Conservation (phyloP, 352 stramenopile species). For the Pythium insidiosum region DNA sequence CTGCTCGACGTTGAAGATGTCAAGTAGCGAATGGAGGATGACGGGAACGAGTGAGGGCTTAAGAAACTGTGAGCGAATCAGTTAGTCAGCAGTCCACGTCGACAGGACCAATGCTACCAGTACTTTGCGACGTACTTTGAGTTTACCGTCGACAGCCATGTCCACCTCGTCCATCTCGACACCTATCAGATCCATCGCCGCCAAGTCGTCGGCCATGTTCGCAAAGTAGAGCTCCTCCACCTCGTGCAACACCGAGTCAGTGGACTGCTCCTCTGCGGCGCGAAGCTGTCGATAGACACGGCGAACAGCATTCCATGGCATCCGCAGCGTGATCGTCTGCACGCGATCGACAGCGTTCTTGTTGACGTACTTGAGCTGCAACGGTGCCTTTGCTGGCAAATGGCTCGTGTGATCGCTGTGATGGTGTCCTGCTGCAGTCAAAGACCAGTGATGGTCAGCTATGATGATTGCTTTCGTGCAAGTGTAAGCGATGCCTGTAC, state of each 20-base stretch:
- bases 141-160: conserved; percentile 8
- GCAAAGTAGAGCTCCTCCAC: conserved; percentile 14
- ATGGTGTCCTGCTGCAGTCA: too few relatives aligned
- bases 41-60: neutral
- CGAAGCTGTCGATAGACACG: conserved; percentile 7
- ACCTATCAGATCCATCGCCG: conserved; percentile 10
- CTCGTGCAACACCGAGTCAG: conserved; percentile 7
- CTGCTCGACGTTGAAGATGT: neutral
- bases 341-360: conserved; percentile 3
- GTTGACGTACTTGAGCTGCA: conserved; percentile 10
- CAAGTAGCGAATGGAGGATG: neutral
- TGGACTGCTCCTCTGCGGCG: too few relatives aligned
- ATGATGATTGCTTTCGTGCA: neutral
- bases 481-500: too few relatives aligned
- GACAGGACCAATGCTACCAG: neutral
- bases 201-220: conserved; percentile 8
- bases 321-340: conserved; percentile 12
- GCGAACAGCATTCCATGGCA: conserved; percentile 13
- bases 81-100: neutral
- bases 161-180: conserved; percentile 15
- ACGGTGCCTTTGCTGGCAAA: conserved; percentile 7
- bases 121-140: conserved; percentile 7
- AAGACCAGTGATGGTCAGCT: neutral
- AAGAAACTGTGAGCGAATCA: neutral
- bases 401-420: too few relatives aligned